Evolutionary conservation across 345 rosid genomes (phyloP).

Genomic region (Barbarea vulgaris): DNA sequence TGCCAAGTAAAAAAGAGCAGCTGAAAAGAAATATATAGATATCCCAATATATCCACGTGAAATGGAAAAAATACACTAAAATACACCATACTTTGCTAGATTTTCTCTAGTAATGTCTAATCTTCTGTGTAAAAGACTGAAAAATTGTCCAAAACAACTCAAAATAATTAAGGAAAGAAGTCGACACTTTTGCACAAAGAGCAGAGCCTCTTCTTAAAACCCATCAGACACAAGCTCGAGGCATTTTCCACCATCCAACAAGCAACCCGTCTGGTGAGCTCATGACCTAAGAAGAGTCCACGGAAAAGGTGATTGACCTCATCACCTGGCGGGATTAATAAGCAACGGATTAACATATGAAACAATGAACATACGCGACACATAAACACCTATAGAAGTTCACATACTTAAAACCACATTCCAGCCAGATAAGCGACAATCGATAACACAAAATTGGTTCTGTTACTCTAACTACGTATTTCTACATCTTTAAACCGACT

Average conservation of each 20-base stretch:
- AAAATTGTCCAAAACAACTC: conserved; percentile 26
- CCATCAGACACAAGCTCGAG: conserved; percentile 12
- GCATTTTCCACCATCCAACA: neutral
- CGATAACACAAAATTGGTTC: neutral
- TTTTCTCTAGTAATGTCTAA: conserved; percentile 35
- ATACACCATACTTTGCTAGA: conserved; percentile 33
- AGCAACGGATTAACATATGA: conserved; percentile 7
- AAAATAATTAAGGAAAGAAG: conserved; percentile 10
- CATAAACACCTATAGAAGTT: conserved; percentile 3
- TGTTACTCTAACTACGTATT: neutral
- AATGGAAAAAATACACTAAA: conserved; percentile 28
- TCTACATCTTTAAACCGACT: conserved; percentile 13
- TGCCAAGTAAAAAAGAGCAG: too few species aligned
- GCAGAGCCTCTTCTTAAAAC: conserved; percentile 5
- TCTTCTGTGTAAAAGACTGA: conserved; percentile 19
- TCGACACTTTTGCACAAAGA: conserved; percentile 17
- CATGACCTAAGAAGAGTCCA: conserved; percentile 24
- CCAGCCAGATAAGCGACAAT: neutral
- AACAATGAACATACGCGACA: neutral
- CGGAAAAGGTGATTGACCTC: conserved; percentile 12
- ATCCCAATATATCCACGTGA: conserved; percentile 25
- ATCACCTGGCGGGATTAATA: conserved; percentile 3
- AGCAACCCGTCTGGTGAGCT: conserved; percentile 16
- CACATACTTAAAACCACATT: conserved; percentile 12
- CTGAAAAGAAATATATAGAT: neutral